These are phyloP conservation scores for Auriscalpium vulgare DNA, from an alignment of 768 basidiomycete genomes.

Conservation along the genomic window DNA sequence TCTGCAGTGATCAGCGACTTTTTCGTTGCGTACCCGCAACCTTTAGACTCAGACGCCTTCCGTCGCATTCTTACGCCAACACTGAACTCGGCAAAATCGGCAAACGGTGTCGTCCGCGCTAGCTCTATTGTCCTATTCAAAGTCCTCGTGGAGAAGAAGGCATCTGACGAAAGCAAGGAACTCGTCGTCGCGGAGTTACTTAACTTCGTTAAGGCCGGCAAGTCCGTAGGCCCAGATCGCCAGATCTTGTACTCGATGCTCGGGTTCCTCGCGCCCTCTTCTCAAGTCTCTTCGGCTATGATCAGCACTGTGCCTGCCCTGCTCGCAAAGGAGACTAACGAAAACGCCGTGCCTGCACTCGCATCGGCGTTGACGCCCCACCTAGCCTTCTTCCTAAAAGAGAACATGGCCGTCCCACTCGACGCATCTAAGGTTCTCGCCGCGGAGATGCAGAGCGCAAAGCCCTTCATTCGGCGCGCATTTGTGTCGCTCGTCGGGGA, in stretches of 20 bases:
- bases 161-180: slow-evolving; percentile 31
- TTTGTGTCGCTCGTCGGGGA: slow-evolving; percentile 58
- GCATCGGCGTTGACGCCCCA: slow-evolving; percentile 50
- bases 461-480: slow-evolving; percentile 53
- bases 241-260: slow-evolving; percentile 80
- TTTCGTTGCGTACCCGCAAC: slow-evolving; percentile 43
- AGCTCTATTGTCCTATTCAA: slow-evolving; percentile 53
- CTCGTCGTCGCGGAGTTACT: slow-evolving; percentile 58
- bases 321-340: slow-evolving; percentile 72
- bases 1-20: slow-evolving; percentile 48
- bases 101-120: slow-evolving; percentile 50
- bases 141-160: slow-evolving; percentile 29
- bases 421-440: slow-evolving; percentile 42
- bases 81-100: slow-evolving; percentile 68
- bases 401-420: slow-evolving; percentile 32
- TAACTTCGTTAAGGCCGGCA: slow-evolving; percentile 70
- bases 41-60: slow-evolving; percentile 41
- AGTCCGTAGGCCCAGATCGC: slow-evolving; percentile 84
- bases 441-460: slow-evolving; percentile 67
- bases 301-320: slow-evolving; percentile 35
- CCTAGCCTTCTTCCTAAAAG: slow-evolving; percentile 43
- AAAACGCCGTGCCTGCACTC: slow-evolving; percentile 49
- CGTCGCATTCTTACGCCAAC: slow-evolving; percentile 48
- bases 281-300: slow-evolving; percentile 38
- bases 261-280: slow-evolving; percentile 39